Evolutionary conservation across 2,329 filamentous ascomycete species (phyloP).

Genomic region (Epichloe glyceriae): DNA sequence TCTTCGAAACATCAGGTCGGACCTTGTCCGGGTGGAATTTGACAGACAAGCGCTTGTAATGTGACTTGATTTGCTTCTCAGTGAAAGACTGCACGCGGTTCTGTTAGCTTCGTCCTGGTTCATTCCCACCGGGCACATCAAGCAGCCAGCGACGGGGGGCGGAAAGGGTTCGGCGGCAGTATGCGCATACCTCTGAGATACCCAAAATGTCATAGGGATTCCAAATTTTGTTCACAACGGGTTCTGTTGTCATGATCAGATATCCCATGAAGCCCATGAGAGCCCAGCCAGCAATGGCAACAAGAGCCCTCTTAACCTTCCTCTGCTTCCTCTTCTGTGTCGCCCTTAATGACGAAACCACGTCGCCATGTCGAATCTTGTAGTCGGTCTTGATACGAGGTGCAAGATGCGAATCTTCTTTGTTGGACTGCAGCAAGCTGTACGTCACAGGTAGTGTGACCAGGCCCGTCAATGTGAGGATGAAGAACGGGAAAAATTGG

Average conservation of each 20-base stretch:
- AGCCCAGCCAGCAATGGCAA: conserved; percentile 65
- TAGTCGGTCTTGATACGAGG: conserved; percentile 72
- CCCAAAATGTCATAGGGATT: conserved; percentile 94
- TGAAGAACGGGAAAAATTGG: conserved; percentile 98
- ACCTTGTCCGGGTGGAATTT: conserved; percentile 91
- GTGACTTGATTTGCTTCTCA: conserved; percentile 84
- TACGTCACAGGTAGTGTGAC: conserved; percentile 87
- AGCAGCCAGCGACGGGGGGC: not conserved
- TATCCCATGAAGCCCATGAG: conserved; percentile 87
- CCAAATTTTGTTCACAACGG: conserved; percentile 66
- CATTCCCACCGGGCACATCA: not conserved
- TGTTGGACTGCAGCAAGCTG: conserved; percentile 68
- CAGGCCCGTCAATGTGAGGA: conserved; percentile 77
- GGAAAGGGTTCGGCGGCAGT: not conserved
- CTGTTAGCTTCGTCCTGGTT: conserved; percentile 16
- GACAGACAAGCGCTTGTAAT: conserved; percentile 76
- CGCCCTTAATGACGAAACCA: conserved; percentile 70
- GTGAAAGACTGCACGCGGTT: conserved; percentile 48
- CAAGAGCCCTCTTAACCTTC: conserved; percentile 69
- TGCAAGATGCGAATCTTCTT: conserved; percentile 64
- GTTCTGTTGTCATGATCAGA: conserved; percentile 68
- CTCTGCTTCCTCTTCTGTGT: conserved; percentile 85
- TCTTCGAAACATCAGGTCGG: conserved; percentile 68
- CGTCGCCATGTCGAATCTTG: conserved; percentile 67
- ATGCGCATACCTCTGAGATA: conserved; percentile 52